Conservation (phyloP, 2,329 filamentous ascomycete genomes). For the Paraphoma sp. region DNA sequence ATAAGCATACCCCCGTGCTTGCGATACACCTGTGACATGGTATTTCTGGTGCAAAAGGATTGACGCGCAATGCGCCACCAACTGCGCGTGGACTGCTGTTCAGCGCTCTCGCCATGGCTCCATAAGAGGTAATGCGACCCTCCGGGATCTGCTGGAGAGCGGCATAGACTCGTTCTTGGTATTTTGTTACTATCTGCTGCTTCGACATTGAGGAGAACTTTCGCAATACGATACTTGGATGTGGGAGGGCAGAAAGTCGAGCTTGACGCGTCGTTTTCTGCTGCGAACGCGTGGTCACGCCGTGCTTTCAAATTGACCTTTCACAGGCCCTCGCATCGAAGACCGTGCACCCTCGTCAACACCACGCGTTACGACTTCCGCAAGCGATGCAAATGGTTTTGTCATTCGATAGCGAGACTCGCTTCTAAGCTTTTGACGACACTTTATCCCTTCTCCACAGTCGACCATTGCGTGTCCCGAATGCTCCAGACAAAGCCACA, state of each 20-base stretch:
- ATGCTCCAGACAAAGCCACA: too few relatives aligned
- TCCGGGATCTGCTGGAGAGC: constrained; percentile 78
- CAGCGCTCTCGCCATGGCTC: constrained; percentile 70
- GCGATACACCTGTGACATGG: constrained; percentile 85
- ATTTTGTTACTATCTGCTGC: constrained; percentile 40
- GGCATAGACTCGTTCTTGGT: constrained; percentile 65
- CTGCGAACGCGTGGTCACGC: constrained; percentile 37
- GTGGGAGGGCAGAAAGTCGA: neutral
- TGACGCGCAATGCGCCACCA: constrained; percentile 76
- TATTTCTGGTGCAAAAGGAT: constrained; percentile 82
- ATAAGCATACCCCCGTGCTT: constrained; percentile 64
- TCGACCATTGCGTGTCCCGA: too few relatives aligned
- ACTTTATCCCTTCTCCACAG: too few relatives aligned
- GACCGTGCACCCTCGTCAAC: neutral
- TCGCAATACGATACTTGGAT: neutral
- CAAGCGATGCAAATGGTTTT: too few relatives aligned
- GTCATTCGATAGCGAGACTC: too few relatives aligned
- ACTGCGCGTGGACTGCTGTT: constrained; percentile 76
- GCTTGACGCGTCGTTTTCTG: neutral
- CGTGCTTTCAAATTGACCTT: constrained; percentile 42
- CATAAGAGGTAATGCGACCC: constrained; percentile 81
- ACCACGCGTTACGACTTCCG: neutral
- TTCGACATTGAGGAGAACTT: constrained; percentile 18
- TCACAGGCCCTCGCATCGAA: constrained; percentile 10
- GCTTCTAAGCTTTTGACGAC: neutral